A percentile compares a stretch with the other conserved stretches of the same genome.
Evolutionary conservation across 164 flowering plant genomes (phyloP).

Genomic region (Sextonia rubra): DNA sequence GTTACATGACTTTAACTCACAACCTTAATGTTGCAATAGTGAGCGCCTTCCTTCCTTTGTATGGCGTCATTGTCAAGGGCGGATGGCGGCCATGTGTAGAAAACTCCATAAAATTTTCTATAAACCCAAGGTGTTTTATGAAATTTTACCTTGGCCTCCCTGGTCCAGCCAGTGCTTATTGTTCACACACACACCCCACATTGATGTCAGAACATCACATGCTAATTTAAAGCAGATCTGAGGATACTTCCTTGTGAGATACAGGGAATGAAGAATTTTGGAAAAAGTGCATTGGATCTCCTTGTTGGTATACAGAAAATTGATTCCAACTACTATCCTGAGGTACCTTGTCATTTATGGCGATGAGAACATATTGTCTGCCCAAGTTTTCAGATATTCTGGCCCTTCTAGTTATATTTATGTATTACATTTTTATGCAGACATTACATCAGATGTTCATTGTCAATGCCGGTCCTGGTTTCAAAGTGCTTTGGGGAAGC

Average conservation of each 20-base stretch:
- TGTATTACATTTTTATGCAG: conserved; percentile 26
- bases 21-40: too few relatives aligned
- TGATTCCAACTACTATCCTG: conserved; percentile 81
- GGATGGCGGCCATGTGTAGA: too few relatives aligned
- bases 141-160: too few relatives aligned
- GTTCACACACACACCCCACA: too few relatives aligned
- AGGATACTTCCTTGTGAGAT: not conserved
- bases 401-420: not conserved
- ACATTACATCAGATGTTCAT: conserved; percentile 82
- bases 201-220: too few relatives aligned
- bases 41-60: too few relatives aligned
- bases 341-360: conserved; percentile 41
- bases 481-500: conserved; percentile 88
- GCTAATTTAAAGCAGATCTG: too few relatives aligned
- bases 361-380: not conserved
- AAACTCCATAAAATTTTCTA: too few relatives aligned
- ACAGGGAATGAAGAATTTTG: conserved; percentile 84
- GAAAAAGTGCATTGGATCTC: conserved; percentile 63
- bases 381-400: not conserved
- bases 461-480: conserved; percentile 92
- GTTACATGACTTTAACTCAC: too few relatives aligned
- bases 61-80: too few relatives aligned
- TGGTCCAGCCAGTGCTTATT: too few relatives aligned
- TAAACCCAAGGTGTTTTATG: too few relatives aligned
- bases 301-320: conserved; percentile 65